A percentile compares a stretch with the other conserved stretches of the same genome.
Evolutionary conservation across 139 green algal genomes (phyloP).

Genomic region (Mychonastes homosphaera): DNA sequence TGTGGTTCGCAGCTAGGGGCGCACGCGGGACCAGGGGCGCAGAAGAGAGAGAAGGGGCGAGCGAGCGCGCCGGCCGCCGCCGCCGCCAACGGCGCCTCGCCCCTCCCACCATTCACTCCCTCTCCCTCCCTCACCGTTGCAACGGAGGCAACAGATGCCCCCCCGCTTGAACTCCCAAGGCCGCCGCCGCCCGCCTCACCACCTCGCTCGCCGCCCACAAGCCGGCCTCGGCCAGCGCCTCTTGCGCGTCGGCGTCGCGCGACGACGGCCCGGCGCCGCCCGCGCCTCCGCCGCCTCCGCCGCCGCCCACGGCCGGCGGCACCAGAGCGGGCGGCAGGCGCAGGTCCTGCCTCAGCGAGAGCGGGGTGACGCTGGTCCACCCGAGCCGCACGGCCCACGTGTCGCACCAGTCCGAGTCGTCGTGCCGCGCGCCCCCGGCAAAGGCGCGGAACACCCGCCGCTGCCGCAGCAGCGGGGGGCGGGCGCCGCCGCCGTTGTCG

Average conservation of each 20-base stretch:
- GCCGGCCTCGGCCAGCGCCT: background rate
- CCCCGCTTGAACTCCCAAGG: background rate
- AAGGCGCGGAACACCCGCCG: conserved; percentile 40
- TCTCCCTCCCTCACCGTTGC: too few species aligned
- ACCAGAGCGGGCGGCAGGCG: background rate
- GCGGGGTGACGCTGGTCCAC: conserved; percentile 49
- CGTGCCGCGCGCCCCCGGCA: conserved; percentile 26
- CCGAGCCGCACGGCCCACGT: conserved; percentile 45
- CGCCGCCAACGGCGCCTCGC: too few species aligned
- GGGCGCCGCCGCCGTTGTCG: background rate
- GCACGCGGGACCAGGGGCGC: too few species aligned
- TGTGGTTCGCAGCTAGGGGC: too few species aligned
- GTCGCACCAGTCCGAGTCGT: conserved; percentile 40
- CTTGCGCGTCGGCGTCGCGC: background rate
- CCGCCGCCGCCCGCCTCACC: background rate
- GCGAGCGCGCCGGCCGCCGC: too few species aligned
- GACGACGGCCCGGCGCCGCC: too few species aligned
- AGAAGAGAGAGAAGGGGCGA: too few species aligned
- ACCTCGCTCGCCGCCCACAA: background rate
- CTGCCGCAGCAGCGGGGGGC: conserved; percentile 5
- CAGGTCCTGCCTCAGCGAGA: conserved; percentile 35
- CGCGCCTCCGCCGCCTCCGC: too few species aligned
- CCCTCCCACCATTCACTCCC: too few species aligned
- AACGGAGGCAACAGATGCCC: too few species aligned
- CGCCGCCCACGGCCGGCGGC: too few species aligned